phyloP scores from a whole-genome alignment of 257 asterid species.

The Penstemon newberryi region DNA sequence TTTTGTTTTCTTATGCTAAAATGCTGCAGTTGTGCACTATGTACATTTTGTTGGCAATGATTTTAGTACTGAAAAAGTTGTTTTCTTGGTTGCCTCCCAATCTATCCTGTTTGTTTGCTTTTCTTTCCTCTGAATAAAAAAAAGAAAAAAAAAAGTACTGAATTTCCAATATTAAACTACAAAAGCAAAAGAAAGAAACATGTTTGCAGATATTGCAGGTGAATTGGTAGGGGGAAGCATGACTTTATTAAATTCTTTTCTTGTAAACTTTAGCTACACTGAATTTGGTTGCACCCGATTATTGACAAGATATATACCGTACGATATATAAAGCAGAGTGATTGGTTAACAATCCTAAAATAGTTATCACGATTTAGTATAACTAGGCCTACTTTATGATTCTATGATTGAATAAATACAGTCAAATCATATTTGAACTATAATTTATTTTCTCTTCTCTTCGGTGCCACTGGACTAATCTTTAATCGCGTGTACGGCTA shows the following conservation, averaged over 20 bases:
- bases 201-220: slow-evolving; percentile 32
- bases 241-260: not conserved
- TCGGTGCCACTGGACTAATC: no score
- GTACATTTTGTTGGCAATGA: slow-evolving; percentile 44
- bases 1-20: slow-evolving; percentile 36
- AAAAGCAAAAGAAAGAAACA: slow-evolving; percentile 28
- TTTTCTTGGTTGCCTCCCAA: slow-evolving; percentile 45
- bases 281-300: not conserved
- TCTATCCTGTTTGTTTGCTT: slow-evolving; percentile 29
- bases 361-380: no score
- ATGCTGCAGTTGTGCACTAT: slow-evolving; percentile 22
- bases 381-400: no score
- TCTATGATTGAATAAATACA: not conserved
- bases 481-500: no score
- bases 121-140: slow-evolving; percentile 18
- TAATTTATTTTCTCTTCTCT: not conserved
- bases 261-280: not conserved
- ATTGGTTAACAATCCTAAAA: no score
- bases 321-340: no score
- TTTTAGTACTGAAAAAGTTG: slow-evolving; percentile 55
- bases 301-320: no score
- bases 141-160: slow-evolving; percentile 22
- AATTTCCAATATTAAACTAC: slow-evolving; percentile 19
- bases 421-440: not conserved
- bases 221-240: not conserved